Evolutionary conservation across 1,284 basidiomycete genomes (phyloP), one percentile per base, ranked within the genome.

Genomic region (Boletellus deceptivus): DNA sequence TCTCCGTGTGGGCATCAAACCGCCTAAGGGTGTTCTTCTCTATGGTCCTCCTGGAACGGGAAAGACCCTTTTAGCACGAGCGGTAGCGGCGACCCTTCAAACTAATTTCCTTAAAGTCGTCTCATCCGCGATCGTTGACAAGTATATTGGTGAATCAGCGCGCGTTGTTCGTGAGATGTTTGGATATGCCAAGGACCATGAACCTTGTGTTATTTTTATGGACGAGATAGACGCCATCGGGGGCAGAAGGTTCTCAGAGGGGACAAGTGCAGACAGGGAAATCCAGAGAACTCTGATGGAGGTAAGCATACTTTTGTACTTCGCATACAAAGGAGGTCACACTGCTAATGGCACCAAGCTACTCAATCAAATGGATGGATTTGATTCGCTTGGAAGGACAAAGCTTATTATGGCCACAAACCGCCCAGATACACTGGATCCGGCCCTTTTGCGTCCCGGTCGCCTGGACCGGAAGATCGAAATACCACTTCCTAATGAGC

Each of bases 331-430:
- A 24, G 17, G 17, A 11, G 24, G n/a, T 27, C 18, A 16, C 17
- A 3, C 10, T 24, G 20, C 31, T 25, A 31, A 43, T 50, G 29
- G 47, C 20, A 47, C 33, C n/a, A 62, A 94, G 91, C 78, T 99
- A 31, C 80, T 99, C 42, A 99, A 99, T 70, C 96, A 99, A 73
- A 97, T 99, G 93, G 97, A 99, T 70, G 97, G 97, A 29, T 99
- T 99, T 75, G 97, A 99, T 72, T 92, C 94, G 14, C 78, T 98
- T 22, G 97, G 96, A 46, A 82, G 81, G 62, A 99, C 95, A 38
- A 99, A 99, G 73, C 83, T 99, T 52, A 99, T 99, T 72, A 98
- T 99, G 94, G 95, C 93, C 3, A 97, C 94, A 33, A 97, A 97
- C 76, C 80, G 94, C 66, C 94, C 94, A 1, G 95, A 98, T 71